These are phyloP conservation scores for Escallonia rubra DNA, from an alignment of 129 eudicot species.

Conservation along the genomic window DNA sequence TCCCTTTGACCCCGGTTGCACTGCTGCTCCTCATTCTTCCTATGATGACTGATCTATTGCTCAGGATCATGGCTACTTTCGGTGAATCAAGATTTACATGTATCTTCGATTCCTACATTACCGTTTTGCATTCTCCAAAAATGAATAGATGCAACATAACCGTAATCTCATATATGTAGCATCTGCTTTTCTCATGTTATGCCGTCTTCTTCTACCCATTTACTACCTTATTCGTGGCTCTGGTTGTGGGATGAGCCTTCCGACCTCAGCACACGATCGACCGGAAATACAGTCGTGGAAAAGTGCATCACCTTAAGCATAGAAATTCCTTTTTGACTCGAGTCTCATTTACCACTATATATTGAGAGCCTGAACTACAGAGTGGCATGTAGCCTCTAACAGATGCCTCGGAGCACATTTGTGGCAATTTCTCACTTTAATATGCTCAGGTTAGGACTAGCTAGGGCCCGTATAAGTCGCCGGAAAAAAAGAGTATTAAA, in stretches of 20 bases:
- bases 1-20: constrained; percentile 95
- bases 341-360: neutral
- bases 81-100: constrained; percentile 6
- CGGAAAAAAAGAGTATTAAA: neutral
- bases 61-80: constrained; percentile 7
- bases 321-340: neutral
- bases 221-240: neutral
- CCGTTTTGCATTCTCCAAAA: constrained; percentile 6
- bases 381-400: too few species aligned
- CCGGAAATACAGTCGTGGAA: neutral
- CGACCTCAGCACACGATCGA: neutral
- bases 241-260: neutral
- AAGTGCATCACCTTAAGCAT: neutral
- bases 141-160: neutral
- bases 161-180: too few species aligned
- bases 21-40: constrained; percentile 86
- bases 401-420: too few species aligned
- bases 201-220: neutral
- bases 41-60: constrained; percentile 63
- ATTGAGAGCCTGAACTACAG: too few species aligned
- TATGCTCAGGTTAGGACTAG: neutral
- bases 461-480: neutral
- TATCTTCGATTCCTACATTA: neutral
- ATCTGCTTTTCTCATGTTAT: too few species aligned
- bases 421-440: neutral